Evolutionary conservation across 805 yeast species (phyloP).

Genomic region (Wickerhamomyces bovis): DNA sequence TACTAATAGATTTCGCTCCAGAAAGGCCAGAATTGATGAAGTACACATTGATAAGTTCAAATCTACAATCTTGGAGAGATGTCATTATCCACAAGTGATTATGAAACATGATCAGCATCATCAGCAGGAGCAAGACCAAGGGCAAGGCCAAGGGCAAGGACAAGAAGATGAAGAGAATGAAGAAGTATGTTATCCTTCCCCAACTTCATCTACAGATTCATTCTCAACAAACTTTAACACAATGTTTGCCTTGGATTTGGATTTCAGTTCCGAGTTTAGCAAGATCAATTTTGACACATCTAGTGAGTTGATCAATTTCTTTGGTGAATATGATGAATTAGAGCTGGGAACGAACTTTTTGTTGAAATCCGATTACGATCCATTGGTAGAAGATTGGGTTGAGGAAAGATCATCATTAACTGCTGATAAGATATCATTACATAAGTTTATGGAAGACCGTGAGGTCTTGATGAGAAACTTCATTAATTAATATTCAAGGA

Average conservation of each 20-base stretch:
- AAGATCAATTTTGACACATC: background rate
- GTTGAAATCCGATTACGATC: conserved; percentile 15
- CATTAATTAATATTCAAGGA: background rate
- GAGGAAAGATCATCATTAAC: conserved; percentile 1
- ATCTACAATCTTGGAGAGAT: conserved; percentile 7
- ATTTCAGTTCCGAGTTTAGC: background rate
- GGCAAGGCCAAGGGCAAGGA: no score
- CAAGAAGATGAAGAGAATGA: no score
- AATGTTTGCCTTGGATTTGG: conserved; percentile 7
- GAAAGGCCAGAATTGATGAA: conserved; percentile 17
- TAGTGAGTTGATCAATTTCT: background rate
- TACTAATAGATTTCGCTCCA: conserved; percentile 15
- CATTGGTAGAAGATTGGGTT: conserved; percentile 9
- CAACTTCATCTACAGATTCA: conserved; percentile 4
- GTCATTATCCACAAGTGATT: conserved; percentile 18
- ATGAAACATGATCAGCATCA: background rate
- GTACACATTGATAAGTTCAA: conserved; percentile 11
- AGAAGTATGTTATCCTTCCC: background rate
- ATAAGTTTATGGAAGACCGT: conserved; percentile 15
- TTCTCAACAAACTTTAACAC: conserved; percentile 14
- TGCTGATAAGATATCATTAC: conserved; percentile 1
- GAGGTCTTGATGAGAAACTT: conserved; percentile 12
- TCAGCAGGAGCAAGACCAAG: background rate
- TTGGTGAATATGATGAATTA: conserved; percentile 1
- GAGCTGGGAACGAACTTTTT: conserved; percentile 8